Evolutionary conservation across 306 rosid genomes (phyloP).

Genomic region (Urtica urens): DNA sequence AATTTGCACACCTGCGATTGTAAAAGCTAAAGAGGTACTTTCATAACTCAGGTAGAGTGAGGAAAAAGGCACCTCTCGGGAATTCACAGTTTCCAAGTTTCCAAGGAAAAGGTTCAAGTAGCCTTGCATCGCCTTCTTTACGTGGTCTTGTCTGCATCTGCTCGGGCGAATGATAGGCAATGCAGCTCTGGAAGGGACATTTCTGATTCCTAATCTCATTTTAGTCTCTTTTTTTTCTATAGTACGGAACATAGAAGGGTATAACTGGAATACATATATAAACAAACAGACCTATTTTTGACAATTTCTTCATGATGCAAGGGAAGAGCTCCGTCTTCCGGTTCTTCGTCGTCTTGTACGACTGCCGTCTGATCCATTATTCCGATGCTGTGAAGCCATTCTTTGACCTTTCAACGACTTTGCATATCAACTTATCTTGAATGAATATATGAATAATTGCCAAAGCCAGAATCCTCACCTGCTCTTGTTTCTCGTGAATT

Average conservation of each 20-base stretch:
- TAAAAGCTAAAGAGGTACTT: slow-evolving; percentile 1
- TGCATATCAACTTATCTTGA: neutral
- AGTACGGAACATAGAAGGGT: neutral
- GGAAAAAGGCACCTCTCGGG: slow-evolving; percentile 52
- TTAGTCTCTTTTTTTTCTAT: slow-evolving; percentile 1
- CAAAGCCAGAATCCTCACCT: slow-evolving; percentile 45
- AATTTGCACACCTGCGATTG: slow-evolving; percentile 37
- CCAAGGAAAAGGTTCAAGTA: slow-evolving; percentile 77
- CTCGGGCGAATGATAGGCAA: slow-evolving; percentile 74
- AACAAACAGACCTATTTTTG: slow-evolving; percentile 42
- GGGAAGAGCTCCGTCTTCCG: slow-evolving; percentile 72
- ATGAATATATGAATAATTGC: no score
- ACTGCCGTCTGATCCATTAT: slow-evolving; percentile 65
- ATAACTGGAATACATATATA: neutral
- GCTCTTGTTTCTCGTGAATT: slow-evolving; percentile 72
- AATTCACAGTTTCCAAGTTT: slow-evolving; percentile 73
- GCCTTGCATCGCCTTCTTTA: slow-evolving; percentile 77
- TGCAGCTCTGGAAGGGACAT: slow-evolving; percentile 77
- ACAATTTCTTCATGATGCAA: slow-evolving; percentile 47
- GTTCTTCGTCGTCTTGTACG: slow-evolving; percentile 69
- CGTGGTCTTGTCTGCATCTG: slow-evolving; percentile 63
- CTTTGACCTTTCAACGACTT: slow-evolving; percentile 51
- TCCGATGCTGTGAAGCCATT: slow-evolving; percentile 88
- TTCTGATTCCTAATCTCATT: slow-evolving; percentile 33
- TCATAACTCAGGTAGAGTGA: neutral